phyloP scores from a whole-genome alignment of 208 protist genomes.

The Angomonas ambiguus region DNA sequence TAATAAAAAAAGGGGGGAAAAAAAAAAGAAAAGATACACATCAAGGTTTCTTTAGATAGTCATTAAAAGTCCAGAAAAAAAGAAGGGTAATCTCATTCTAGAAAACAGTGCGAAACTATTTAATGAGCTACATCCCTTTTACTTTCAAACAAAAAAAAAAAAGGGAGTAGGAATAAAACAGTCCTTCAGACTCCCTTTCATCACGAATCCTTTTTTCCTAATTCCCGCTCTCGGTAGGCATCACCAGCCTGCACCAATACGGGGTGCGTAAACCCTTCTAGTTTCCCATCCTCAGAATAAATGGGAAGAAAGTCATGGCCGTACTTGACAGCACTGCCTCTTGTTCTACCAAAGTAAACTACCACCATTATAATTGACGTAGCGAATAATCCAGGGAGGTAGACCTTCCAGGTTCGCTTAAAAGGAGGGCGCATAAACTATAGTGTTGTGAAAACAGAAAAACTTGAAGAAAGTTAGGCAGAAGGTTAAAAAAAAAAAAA shows the following conservation, averaged over 20 bases:
- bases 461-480: not conserved
- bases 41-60: not conserved
- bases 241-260: constrained; percentile 76
- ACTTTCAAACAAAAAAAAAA: not conserved
- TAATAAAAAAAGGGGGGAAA: not conserved
- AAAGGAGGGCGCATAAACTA: constrained; percentile 64
- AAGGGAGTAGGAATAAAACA: too few species aligned
- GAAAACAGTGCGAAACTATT: constrained; percentile 1
- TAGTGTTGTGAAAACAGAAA: not conserved
- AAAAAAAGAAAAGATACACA: not conserved
- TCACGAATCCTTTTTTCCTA: constrained; percentile 16
- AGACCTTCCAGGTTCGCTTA: constrained; percentile 74
- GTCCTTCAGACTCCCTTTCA: not conserved
- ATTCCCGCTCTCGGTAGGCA: constrained; percentile 57
- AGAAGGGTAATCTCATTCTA: not conserved
- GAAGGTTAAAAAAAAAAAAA: not conserved
- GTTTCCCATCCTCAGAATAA: constrained; percentile 81
- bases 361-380: constrained; percentile 58
- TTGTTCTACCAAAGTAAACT: constrained; percentile 64
- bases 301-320: constrained; percentile 86
- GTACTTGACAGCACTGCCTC: constrained; percentile 59
- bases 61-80: not conserved
- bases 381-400: constrained; percentile 69
- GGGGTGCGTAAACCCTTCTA: constrained; percentile 86
- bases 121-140: not conserved